Evolutionary conservation across 176 grass and related monocot species (phyloP).

Genomic region (Rhynchospora breviuscula): DNA sequence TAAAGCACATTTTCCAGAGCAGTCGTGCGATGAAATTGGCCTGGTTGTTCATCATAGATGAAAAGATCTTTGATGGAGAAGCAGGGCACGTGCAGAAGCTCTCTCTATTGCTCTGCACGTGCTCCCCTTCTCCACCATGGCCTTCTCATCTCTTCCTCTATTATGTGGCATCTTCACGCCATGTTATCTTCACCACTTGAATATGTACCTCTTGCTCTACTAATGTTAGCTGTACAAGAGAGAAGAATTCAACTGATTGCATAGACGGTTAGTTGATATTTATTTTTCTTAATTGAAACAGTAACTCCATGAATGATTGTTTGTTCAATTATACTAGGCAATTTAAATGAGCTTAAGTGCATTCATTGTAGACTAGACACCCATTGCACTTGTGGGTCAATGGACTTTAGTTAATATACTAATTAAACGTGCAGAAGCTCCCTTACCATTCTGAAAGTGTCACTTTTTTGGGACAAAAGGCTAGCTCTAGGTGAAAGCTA

Average conservation of each 20-base stretch:
- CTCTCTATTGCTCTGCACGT: constrained; percentile 20
- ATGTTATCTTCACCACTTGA: neutral
- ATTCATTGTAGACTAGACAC: neutral
- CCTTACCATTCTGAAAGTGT: neutral
- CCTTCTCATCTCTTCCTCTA: constrained; percentile 10
- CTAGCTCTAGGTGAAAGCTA: neutral
- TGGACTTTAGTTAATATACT: neutral
- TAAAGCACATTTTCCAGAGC: neutral
- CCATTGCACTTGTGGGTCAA: neutral
- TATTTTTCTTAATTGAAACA: too few species aligned
- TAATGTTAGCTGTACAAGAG: too few species aligned
- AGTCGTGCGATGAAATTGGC: neutral
- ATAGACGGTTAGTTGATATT: too few species aligned
- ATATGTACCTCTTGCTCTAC: neutral
- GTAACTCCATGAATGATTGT: too few species aligned
- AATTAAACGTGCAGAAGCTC: neutral
- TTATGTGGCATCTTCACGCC: neutral
- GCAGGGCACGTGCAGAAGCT: constrained; percentile 30
- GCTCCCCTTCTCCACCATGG: constrained; percentile 29
- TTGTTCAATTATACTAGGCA: too few species aligned
- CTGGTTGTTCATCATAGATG: neutral
- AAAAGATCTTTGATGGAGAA: constrained; percentile 27
- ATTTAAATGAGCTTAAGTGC: neutral
- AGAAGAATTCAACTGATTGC: too few species aligned
- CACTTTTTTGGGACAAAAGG: neutral